These are phyloP conservation scores for Cerrena zonata DNA, from an alignment of 1,284 basidiomycete genomes.

Conservation along the genomic window DNA sequence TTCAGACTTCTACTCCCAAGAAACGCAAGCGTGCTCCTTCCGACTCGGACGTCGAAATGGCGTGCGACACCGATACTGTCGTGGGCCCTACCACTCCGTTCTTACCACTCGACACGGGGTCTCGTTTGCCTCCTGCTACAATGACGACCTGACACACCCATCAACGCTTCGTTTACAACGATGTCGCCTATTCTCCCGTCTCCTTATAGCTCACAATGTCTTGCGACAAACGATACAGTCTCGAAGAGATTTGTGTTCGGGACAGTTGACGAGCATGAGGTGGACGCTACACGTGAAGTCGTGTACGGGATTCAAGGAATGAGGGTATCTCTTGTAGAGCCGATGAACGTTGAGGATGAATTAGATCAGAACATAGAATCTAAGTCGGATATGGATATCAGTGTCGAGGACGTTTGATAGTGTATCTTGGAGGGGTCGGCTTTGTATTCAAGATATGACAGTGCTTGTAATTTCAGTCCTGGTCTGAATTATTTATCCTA, in stretches of 20 bases:
- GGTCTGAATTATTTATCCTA: no score
- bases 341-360: not conserved
- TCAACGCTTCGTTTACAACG: slow-evolving; percentile 1
- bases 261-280: not conserved
- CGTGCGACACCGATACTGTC: slow-evolving; percentile 2
- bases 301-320: slow-evolving; percentile 20
- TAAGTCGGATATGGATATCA: slow-evolving; percentile 18
- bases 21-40: slow-evolving; percentile 10
- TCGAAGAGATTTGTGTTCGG: not conserved
- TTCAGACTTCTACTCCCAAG: slow-evolving; percentile 27
- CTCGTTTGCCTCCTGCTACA: not conserved
- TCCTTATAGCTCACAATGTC: not conserved
- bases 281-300: slow-evolving; percentile 14
- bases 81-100: not conserved
- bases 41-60: slow-evolving; percentile 2
- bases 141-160: not conserved
- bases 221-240: not conserved
- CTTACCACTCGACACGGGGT: not conserved
- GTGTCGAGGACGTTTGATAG: not conserved
- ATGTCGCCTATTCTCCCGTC: not conserved
- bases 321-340: slow-evolving; percentile 12
- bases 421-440: not conserved
- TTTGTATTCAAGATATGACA: not conserved
- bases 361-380: not conserved
- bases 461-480: no score